A percentile compares a stretch with the other conserved stretches of the same genome.
Conservation (phyloP, 345 rosid genomes). For the Melaleuca quinquenervia region DNA sequence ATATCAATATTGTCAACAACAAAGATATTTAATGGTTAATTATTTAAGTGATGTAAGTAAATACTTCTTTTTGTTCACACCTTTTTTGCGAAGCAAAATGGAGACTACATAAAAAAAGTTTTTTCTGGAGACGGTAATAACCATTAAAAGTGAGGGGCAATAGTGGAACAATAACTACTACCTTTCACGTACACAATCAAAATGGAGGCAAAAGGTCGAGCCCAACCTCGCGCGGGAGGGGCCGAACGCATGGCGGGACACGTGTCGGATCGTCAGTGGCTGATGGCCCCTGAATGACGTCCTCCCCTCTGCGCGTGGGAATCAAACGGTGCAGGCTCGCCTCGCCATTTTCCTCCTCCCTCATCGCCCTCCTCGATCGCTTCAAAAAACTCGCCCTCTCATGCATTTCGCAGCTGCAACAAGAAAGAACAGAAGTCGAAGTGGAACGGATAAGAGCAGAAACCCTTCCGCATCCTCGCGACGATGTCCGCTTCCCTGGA, state of each 20-base stretch:
- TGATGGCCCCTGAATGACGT: not conserved
- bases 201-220: not conserved
- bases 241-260: not conserved
- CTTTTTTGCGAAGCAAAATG: too few relatives aligned
- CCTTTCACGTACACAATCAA: not conserved
- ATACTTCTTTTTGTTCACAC: too few relatives aligned
- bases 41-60: too few relatives aligned
- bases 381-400: not conserved
- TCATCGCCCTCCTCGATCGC: not conserved
- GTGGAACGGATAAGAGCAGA: not conserved
- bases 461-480: not conserved
- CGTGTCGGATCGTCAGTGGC: not conserved
- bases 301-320: not conserved
- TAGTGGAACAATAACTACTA: not conserved
- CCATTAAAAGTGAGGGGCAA: not conserved
- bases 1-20: too few relatives aligned
- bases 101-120: too few relatives aligned
- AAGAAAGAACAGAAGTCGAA: not conserved
- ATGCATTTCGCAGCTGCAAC: not conserved
- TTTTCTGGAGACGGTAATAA: not conserved
- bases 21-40: too few relatives aligned
- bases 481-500: conserved; percentile 32
- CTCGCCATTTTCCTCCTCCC: not conserved
- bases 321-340: not conserved
- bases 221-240: not conserved